Evolutionary conservation across 495 filamentous ascomycete genomes (phyloP), one percentile per base, ranked within the genome.

Genomic region (Penicillium canariense): DNA sequence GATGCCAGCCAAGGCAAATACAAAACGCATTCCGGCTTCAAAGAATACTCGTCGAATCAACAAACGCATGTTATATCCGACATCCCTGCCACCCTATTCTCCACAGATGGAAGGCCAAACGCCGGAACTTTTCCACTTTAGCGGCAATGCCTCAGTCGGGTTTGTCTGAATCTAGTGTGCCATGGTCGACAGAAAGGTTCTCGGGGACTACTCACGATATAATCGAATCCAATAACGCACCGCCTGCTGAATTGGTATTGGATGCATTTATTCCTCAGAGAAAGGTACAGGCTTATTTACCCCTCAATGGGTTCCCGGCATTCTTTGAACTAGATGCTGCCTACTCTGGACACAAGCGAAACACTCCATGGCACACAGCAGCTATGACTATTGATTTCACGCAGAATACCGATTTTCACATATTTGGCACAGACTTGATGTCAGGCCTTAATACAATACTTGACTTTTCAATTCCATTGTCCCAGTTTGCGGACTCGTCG

Each of bases 261-360:
- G 42, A 48, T 9, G 4, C 40, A 6, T 48, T 55, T 10, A 36
- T 55, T 7, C 15, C 48, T 5, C 28, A 40, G 8, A 20, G 31
- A 5, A 25, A 23, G 1, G 6, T 40, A 18, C 17, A 30, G 43
- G 12, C 28, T 4, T 53, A 48, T 48, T 38, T 45, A 1, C 30
- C 20, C 10, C 43, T 59, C 5, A 55, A 57, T 20, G 50, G 44
- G 0, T 67, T 60, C 27, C 66, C 66, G 1, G 61, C 58, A 5
- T 69, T 69, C 12, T 69, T 69, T 25, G 63, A 69, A 30, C 66
- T 67, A 10, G 61, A 67, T 67, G 63, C 52, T 62, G 6, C 56
- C 61, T 4, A 46, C 26, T 20, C 12, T 56, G 0, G 52, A 39
- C 11, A n/a, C 40, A 1, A 22, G 44, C 9, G 27, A 50, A 8